These are phyloP conservation scores for Epichloe bromicola DNA, from an alignment of 2,329 filamentous ascomycete genomes.

Conservation along the genomic window DNA sequence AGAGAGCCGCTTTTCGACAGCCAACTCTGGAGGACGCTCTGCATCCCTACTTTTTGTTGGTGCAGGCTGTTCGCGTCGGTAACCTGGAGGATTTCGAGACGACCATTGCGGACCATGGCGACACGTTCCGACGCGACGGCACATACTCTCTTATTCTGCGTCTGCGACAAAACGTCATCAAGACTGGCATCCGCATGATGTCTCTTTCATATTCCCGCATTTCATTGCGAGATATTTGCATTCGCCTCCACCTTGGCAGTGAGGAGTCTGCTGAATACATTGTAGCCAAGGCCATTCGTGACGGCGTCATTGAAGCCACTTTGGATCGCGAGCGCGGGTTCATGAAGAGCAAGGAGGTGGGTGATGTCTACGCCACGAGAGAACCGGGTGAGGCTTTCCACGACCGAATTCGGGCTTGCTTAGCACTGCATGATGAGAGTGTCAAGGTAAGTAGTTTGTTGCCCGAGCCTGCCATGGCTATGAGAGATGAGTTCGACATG, in stretches of 20 bases:
- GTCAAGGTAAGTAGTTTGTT: slow-evolving; percentile 60
- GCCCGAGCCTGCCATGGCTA: background rate
- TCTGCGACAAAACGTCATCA: slow-evolving; percentile 96
- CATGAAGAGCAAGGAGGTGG: slow-evolving; percentile 97
- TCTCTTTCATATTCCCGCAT: slow-evolving; percentile 96
- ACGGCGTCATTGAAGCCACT: slow-evolving; percentile 92
- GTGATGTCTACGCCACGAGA: slow-evolving; percentile 89
- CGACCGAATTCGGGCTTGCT: slow-evolving; percentile 83
- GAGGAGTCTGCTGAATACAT: slow-evolving; percentile 99
- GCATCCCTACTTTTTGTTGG: slow-evolving; percentile 84
- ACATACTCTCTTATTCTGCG: slow-evolving; percentile 94
- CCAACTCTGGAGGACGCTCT: slow-evolving; percentile 75
- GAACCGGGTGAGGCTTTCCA: slow-evolving; percentile 97
- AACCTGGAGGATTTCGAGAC: slow-evolving; percentile 89
- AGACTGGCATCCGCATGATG: slow-evolving; percentile 98
- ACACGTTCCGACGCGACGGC: slow-evolving; percentile 81
- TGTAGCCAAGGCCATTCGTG: slow-evolving; percentile 93
- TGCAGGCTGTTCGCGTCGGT: slow-evolving; percentile 91
- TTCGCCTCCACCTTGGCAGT: slow-evolving; percentile 81
- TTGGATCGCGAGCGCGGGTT: slow-evolving; percentile 89
- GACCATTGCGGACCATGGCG: slow-evolving; percentile 66
- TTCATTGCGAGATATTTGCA: slow-evolving; percentile 92
- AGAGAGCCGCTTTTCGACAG: slow-evolving; percentile 86
- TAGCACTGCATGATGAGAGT: slow-evolving; percentile 90
- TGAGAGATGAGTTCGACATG: background rate